A percentile compares a stretch with the other conserved stretches of the same genome.
Conservation (phyloP, 306 rosid genomes). For the Cucumis sativus region Cucumber_9930_V3 NC_026655.2:645001-645500, state of each 20-base stretch:
- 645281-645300: neutral
- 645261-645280: too few relatives aligned
- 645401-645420: conserved; percentile 6
- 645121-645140: conserved; percentile 23
- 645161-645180: conserved; percentile 19
- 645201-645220: conserved; percentile 16
- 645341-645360: conserved; percentile 17
- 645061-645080: conserved; percentile 58
- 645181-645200: conserved; percentile 12
- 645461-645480: conserved; percentile 14
- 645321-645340: conserved; percentile 21
- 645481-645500: neutral
- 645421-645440: conserved; percentile 15
- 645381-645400: conserved; percentile 30
- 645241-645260: conserved; percentile 7
- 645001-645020: conserved; percentile 58
- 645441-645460: neutral
- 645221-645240: conserved; percentile 32
- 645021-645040: conserved; percentile 48
- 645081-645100: conserved; percentile 65
- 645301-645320: conserved; percentile 17
- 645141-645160: conserved; percentile 57
- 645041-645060: conserved; percentile 63
- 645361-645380: conserved; percentile 30
- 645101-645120: conserved; percentile 14